Conservation (phyloP, 495 filamentous ascomycete genomes). For the Annulohypoxylon stygium region DNA sequence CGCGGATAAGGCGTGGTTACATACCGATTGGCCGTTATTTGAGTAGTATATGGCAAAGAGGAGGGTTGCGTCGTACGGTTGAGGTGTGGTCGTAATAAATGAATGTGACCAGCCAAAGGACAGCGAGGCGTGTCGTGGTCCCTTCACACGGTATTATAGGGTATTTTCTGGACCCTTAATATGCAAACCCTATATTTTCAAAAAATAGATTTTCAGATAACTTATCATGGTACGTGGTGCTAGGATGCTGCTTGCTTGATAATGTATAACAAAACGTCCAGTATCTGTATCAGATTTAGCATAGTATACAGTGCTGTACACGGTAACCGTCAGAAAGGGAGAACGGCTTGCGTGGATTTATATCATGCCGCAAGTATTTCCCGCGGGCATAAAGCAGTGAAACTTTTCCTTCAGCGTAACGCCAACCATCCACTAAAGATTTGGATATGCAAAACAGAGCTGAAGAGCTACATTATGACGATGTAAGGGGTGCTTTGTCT, state of each 20-base stretch:
- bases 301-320: not conserved
- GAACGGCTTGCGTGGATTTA: not conserved
- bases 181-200: constrained; percentile 18
- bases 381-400: constrained; percentile 11
- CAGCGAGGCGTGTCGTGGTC: constrained; percentile 5
- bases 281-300: constrained; percentile 11
- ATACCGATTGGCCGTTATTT: constrained; percentile 12
- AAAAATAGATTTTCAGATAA: not conserved
- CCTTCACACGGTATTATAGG: constrained; percentile 12
- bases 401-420: constrained; percentile 10
- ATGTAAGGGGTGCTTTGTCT: constrained; percentile 26
- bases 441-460: constrained; percentile 19
- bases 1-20: constrained; percentile 28
- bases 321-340: not conserved
- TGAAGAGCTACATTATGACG: constrained; percentile 29
- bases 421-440: constrained; percentile 1
- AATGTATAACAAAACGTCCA: not conserved
- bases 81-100: not conserved
- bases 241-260: constrained; percentile 8
- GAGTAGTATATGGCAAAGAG: not conserved
- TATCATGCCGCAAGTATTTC: not conserved
- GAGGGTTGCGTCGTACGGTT: constrained; percentile 6
- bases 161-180: constrained; percentile 1
- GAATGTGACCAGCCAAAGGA: not conserved
- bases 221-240: constrained; percentile 23